phyloP scores from a whole-genome alignment of 2,329 filamentous ascomycete genomes.

The Myriangium duriaei region DNA sequence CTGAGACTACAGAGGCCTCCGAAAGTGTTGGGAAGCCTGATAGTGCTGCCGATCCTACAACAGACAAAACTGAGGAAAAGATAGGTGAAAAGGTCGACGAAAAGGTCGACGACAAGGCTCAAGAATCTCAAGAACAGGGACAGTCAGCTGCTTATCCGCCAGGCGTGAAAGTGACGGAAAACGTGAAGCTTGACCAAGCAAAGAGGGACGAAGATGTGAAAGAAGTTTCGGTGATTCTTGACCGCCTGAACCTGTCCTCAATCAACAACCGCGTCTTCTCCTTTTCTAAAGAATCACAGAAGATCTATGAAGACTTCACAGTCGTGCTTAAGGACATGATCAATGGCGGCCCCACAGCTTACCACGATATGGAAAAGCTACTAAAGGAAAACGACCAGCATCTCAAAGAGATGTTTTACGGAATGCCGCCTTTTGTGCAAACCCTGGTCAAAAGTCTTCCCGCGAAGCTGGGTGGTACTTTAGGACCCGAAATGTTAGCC shows the following conservation, averaged over 20 bases:
- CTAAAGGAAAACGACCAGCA: slow-evolving; percentile 52
- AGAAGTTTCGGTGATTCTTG: slow-evolving; percentile 68
- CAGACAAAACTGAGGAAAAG: background rate
- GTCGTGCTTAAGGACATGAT: slow-evolving; percentile 83
- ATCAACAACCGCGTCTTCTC: slow-evolving; percentile 78
- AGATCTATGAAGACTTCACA: slow-evolving; percentile 73
- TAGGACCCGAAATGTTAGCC: slow-evolving; percentile 74
- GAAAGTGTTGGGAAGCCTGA: background rate
- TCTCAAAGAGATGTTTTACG: slow-evolving; percentile 49
- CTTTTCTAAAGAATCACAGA: slow-evolving; percentile 70
- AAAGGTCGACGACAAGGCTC: slow-evolving; percentile 23
- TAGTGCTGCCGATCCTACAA: background rate
- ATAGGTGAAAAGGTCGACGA: slow-evolving; percentile 13
- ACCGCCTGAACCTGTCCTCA: slow-evolving; percentile 70
- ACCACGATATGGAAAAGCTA: slow-evolving; percentile 68
- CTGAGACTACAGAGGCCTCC: background rate
- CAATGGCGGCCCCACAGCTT: slow-evolving; percentile 86
- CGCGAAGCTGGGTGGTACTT: slow-evolving; percentile 59
- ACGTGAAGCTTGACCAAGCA: slow-evolving; percentile 26
- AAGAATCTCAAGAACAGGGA: background rate
- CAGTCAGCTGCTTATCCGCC: slow-evolving; percentile 20
- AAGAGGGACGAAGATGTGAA: slow-evolving; percentile 44
- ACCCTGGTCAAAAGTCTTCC: slow-evolving; percentile 78
- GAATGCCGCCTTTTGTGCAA: slow-evolving; percentile 67
- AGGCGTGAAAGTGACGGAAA: slow-evolving; percentile 18